Base-by-base conservation (phyloP, 164 flowering plant genomes). In the Dillenia turbinata region DNA sequence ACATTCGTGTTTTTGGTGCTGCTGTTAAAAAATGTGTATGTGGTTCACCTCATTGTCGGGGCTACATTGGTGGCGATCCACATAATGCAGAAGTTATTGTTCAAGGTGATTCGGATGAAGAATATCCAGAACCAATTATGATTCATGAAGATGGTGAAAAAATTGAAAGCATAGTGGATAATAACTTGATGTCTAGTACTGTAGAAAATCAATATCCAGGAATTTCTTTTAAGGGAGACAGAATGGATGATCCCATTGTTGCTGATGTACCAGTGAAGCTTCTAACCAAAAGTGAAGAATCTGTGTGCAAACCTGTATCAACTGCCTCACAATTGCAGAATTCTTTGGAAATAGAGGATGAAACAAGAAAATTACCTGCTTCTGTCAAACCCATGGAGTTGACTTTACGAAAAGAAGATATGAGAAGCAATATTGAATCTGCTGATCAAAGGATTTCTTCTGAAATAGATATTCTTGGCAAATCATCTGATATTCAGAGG, bases 1-100 rank as follows among this genome's bases (percentile, higher is more conserved):
- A 88, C 78, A 96, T 89, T 3, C 82, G 99, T 66, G 99, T 95
- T 4, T 87, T 86, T 75, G 99, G 99, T 17, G 99, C 99, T 66
- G 99, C 97, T 70, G 97, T 92, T 11, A 95, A 92, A 77, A 88
- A 88, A 81, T 95, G 99, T 71, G 73, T 80, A 16, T 95, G 99
- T 80, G 96, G 93, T 49, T 78, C 99, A 57, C 49, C 83, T 48
- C 82, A 75, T 14, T 95, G 99, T 72, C 86, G 90, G 49, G 99
- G 97, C 46, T 89, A 81, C 70, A 86, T 95, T 48, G 99, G 99
- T 57, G 99, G 99, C 26, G 97, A 95, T 79, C 94, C 87, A 33
- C 76, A 61, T 44, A 84, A 70, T 73, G 54, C 81, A 49, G 97
- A 90, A 66, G 76, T 68, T 43, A 76, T 95, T 69, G 88, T 87